Base-by-base conservation (phyloP, 1,284 basidiomycete genomes). In the Apiotrichum domesticum region DNA sequence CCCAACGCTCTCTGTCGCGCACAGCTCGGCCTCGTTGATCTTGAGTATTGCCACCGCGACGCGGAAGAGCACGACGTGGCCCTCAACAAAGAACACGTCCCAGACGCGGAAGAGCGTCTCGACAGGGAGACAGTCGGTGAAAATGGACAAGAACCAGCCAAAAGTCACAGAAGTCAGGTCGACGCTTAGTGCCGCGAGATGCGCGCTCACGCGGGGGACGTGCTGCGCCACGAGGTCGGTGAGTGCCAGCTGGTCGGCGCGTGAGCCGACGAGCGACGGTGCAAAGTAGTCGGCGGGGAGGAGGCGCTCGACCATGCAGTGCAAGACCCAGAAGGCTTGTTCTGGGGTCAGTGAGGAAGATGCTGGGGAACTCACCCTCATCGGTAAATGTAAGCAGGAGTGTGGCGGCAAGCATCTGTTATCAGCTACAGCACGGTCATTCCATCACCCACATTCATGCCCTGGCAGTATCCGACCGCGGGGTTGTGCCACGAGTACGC, bases 1-100 rank as follows among this genome's bases (percentile, higher is more conserved):
- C 0, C 88, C 85, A 34, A 92, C 87, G 3, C 88, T 89, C 56
- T 87, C 84, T 67, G 90, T 90, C 0, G 81, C 82, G 35, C 94
- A 76, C 2, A 98, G 82, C 60, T 96, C 91, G 34, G 80, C 77
- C 71, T 95, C 89, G 74, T 90, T 89, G 57, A 82, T 82, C 59
- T 87, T 86, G 57, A 98, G 80, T 45, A 98, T 90, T 8, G 85
- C 87, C 46, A 98, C 80, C 0, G 93, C 90, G 43, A 96, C 79
- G 35, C 94, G 86, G 79, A 95, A 95, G n/a, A 93, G 80, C 5
- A 93, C 88, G 66, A 93, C 90, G 48, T 92, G 81, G 0, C 95
- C 95, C 67, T 97, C 91, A 4, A 96, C 86, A 58, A 98, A 85
- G 74, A 98, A 88, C n/a, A 97, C 81, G 67, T 98, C 95, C 93